Percentiles rank a stretch among this genome's conserved stretches.
Conservation (phyloP, 2,329 filamentous ascomycete species). For the Botrytis paeoniae region DNA sequence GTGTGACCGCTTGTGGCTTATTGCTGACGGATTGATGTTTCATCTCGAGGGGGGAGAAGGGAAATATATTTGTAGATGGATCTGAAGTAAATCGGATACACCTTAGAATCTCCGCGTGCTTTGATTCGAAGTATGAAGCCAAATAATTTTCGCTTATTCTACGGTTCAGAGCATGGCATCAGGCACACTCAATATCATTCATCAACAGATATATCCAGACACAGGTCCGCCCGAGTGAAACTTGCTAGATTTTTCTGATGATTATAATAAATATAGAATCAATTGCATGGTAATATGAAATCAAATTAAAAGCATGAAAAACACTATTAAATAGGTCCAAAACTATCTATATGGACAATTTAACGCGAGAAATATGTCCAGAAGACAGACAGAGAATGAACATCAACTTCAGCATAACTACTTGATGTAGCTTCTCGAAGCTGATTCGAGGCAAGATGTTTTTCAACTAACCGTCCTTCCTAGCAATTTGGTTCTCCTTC, state of each 20-base stretch:
- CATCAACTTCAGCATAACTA: neutral
- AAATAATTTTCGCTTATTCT: neutral
- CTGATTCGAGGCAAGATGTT: neutral
- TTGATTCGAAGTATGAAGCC: neutral
- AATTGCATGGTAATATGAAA: neutral
- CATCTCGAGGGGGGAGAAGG: neutral
- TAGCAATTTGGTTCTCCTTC: neutral
- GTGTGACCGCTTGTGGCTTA: neutral
- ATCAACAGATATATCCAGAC: neutral
- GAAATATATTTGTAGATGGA: accelerated
- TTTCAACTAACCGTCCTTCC: neutral
- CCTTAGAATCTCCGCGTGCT: too few relatives aligned
- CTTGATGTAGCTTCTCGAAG: neutral
- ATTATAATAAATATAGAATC: too few relatives aligned
- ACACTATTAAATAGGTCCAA: neutral
- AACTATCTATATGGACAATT: neutral
- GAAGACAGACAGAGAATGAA: neutral
- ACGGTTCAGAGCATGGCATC: neutral
- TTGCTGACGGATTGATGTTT: neutral
- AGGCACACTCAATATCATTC: too few relatives aligned
- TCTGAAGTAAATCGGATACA: neutral
- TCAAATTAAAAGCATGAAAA: neutral
- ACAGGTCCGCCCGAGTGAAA: neutral
- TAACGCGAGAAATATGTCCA: neutral
- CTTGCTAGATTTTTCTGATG: neutral